A percentile compares a stretch with the other conserved stretches of the same genome.
Evolutionary conservation across 2,329 filamentous ascomycete genomes (phyloP).

Genomic region (Fusarium anguioides): DNA sequence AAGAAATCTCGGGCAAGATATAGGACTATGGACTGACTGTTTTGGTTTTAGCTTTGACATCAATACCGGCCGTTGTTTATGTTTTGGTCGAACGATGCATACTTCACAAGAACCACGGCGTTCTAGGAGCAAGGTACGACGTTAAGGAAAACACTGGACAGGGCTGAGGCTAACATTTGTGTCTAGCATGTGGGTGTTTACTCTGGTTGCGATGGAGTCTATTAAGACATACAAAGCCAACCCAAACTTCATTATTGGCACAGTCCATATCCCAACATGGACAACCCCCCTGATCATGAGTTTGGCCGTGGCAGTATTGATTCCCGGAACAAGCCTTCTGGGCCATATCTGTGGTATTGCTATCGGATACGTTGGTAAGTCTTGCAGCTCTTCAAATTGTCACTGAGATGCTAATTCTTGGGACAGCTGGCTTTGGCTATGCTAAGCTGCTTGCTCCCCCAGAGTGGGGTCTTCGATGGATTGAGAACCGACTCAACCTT

Average conservation of each 20-base stretch:
- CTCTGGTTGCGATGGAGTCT: constrained; percentile 85
- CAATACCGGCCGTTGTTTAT: constrained; percentile 85
- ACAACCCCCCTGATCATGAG: constrained; percentile 83
- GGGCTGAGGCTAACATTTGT: neutral
- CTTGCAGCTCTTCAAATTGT: neutral
- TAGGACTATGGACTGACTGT: constrained; percentile 14
- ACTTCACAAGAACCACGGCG: constrained; percentile 75
- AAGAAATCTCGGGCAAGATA: constrained; percentile 55
- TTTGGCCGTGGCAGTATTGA: constrained; percentile 77
- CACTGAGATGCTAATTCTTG: constrained; percentile 10
- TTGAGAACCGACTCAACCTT: constrained; percentile 89
- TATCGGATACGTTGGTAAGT: constrained; percentile 87
- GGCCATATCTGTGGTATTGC: constrained; percentile 87
- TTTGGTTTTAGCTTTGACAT: constrained; percentile 73
- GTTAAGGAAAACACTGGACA: no score
- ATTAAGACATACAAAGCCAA: constrained; percentile 86
- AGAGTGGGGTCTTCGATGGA: constrained; percentile 86
- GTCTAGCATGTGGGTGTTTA: constrained; percentile 87
- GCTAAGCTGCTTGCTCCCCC: constrained; percentile 90
- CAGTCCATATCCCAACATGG: constrained; percentile 87
- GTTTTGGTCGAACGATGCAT: constrained; percentile 80
- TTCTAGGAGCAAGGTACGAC: constrained; percentile 84
- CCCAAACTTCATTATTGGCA: constrained; percentile 75
- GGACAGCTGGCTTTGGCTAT: constrained; percentile 82
- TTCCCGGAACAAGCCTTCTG: constrained; percentile 84